phyloP scores from a whole-genome alignment of 441 rosid species.

The Eruca vesicaria region DNA sequence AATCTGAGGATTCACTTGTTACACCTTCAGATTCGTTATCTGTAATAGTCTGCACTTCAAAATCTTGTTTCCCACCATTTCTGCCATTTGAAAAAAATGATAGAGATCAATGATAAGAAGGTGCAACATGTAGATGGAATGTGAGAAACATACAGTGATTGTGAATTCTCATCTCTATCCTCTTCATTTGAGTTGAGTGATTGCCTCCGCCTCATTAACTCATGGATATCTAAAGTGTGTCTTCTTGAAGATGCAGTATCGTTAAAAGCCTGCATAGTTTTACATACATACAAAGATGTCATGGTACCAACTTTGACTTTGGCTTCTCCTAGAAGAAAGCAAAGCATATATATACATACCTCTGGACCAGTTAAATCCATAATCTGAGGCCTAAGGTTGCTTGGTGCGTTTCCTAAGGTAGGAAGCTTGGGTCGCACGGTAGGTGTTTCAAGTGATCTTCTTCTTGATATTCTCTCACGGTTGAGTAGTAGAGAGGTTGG shows the following conservation, averaged over 20 bases:
- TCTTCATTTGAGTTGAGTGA: conserved; percentile 41
- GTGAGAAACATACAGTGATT: conserved; percentile 27
- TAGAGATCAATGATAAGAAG: conserved; percentile 25
- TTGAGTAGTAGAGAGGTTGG: conserved; percentile 33
- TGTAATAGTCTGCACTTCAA: conserved; percentile 44
- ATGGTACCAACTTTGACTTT: background rate
- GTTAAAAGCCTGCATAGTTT: conserved; percentile 31
- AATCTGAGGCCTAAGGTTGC: conserved; percentile 35
- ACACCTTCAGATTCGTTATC: conserved; percentile 53
- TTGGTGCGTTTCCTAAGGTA: conserved; percentile 34
- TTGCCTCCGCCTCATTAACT: conserved; percentile 36
- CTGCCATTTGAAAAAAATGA: conserved; percentile 32
- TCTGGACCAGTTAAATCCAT: conserved; percentile 46
- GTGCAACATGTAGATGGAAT: conserved; percentile 39
- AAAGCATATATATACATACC: conserved; percentile 35
- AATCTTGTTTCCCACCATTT: conserved; percentile 49
- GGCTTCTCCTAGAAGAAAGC: background rate
- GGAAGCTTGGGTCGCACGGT: conserved; percentile 47
- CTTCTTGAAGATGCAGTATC: conserved; percentile 46
- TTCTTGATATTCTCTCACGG: conserved; percentile 43
- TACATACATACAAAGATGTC: background rate
- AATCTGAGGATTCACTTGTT: conserved; percentile 61
- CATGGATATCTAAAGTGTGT: conserved; percentile 56
- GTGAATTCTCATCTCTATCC: conserved; percentile 46
- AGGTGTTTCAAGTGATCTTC: conserved; percentile 46